Evolutionary conservation across 805 yeast species (phyloP), one percentile per base, ranked within the genome.

Genomic region (Barnettozyma populi): DNA sequence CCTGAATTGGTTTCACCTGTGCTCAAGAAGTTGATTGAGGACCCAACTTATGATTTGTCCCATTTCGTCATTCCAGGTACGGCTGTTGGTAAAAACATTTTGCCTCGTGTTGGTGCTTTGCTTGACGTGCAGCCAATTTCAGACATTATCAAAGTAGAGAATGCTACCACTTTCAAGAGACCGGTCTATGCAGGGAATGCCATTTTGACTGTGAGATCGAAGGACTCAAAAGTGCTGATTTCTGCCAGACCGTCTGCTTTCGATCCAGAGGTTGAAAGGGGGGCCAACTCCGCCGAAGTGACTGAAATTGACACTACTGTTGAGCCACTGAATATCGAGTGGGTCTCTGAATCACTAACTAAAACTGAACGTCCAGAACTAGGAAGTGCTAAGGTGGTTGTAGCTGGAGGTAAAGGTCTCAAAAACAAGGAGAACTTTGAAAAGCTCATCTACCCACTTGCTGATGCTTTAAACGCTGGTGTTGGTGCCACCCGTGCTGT

Each of bases 401-500:
- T 92, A 25, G 73, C 96, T 23, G 99, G 99, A 36, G 99, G 99
- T 38, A 82, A 97, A 59, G 98, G 96, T 35, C 78, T 92, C 57
- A 89, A 90, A 66, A 82, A 81, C 67, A 90, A 90, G 67, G 97
- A 86, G 64, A 84, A 85, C 48, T 92, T 92, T 66, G 95, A 87
- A 47, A 64, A 74, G 46, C 56, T 88, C 49, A 73, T 94, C 46
- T 79, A 76, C 57, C 98, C 99, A 44, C 73, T 92, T 55, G 97
- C 98, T 7, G 82, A 80, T 49, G 76, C 85, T 51, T 71, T 92
- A 50, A 92, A 94, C n/a, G 99, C 98, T 2, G 98, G 96, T 46
- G 84, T 92, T 43, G 99, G 99, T 61, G 98, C 98, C 4, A 88
- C 97, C 7, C 82, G 99, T 67, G 98, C 97, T 18, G 99, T 98